Base-by-base conservation (phyloP, 345 rosid species). In the Bretschneidera sinensis region DNA sequence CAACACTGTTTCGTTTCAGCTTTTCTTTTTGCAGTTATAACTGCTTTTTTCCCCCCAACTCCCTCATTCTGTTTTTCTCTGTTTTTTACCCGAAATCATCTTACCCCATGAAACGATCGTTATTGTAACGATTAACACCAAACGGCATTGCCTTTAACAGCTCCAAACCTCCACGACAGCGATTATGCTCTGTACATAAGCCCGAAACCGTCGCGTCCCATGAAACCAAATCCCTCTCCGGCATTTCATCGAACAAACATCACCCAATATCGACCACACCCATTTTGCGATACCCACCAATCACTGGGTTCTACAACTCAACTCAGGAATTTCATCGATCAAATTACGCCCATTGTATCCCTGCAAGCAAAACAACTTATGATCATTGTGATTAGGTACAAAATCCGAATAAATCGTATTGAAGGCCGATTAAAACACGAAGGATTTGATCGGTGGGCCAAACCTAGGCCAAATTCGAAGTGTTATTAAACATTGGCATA, bases 131-230 rank as follows among this genome's bases (percentile, higher is more conserved):
- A 57, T 43, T 66, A 22, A 66, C 24, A 17, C 66, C 15, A 21
- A 17, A 31, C 19, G 74, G 85, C 85, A 74, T 78, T 2, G 20
- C 18, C 17, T 65, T 59, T 58, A 70, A 59, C 19, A 78, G 63
- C 24, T 21, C 8, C 31, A 80, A 66, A 17, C 79, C 69, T n/a
- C n/a, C 39, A 74, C 70, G 0, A 43, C 25, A 35, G 60, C 71
- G 6, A 66, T 54, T 6, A 68, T 71, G 70, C 79, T 61, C 24
- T 56, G 62, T 51, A 76, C 72, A 55, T 74, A 76, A 35, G n/a
- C 80, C 75, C 21, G 82, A 73, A 48, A 77, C 64, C 75, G 71
- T 45, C 62, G 69, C 33, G 69, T 77, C 75, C 81, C 83, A 75
- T 2, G 85, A 77, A 59, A 69, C 74, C 0, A 68, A 68, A 4